These are phyloP conservation scores for Thermoascus crustaceus DNA, from an alignment of 2,329 filamentous ascomycete genomes.

Conservation along the genomic window DNA sequence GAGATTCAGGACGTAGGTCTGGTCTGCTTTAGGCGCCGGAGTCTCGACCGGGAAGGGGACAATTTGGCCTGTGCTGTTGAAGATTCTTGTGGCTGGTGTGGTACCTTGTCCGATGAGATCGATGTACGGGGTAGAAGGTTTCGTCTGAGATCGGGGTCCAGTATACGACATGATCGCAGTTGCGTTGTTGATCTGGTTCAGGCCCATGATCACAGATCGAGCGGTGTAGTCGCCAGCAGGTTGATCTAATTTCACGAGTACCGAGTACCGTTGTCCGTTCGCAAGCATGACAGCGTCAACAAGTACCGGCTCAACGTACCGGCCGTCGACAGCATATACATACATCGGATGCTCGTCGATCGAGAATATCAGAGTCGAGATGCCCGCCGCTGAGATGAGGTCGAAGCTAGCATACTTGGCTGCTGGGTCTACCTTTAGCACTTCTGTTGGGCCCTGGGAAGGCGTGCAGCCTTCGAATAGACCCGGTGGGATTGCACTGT, in stretches of 20 bases:
- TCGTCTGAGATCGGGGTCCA: conserved; percentile 10
- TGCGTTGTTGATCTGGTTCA: conserved; percentile 49
- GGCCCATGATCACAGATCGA: conserved; percentile 42
- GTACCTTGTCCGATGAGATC: conserved; percentile 41
- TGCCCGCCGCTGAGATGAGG: conserved; percentile 28
- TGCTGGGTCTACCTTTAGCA: conserved; percentile 24
- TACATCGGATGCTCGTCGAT: conserved; percentile 40
- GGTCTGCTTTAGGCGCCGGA: conserved; percentile 37
- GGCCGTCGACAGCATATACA: conserved; percentile 38
- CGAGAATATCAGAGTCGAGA: conserved; percentile 26
- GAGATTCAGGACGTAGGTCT: conserved; percentile 35
- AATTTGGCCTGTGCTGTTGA: conserved; percentile 37
- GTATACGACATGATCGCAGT: conserved; percentile 43
- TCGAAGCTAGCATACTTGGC: conserved; percentile 31
- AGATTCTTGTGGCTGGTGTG: conserved; percentile 35
- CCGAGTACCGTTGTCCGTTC: conserved; percentile 34
- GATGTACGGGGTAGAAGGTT: conserved; percentile 39
- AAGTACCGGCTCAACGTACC: conserved; percentile 32
- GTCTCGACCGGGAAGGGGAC: conserved; percentile 42
- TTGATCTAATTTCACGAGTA: conserved; percentile 38
- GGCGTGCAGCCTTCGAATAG: conserved; percentile 10
- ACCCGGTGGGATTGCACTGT: conserved; percentile 6
- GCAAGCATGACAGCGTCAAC: conserved; percentile 26
- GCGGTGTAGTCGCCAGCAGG: conserved; percentile 45
- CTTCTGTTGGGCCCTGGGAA: conserved; percentile 17